Base-by-base conservation (phyloP, 805 yeast species). In the Nakazawaea peltata region DNA sequence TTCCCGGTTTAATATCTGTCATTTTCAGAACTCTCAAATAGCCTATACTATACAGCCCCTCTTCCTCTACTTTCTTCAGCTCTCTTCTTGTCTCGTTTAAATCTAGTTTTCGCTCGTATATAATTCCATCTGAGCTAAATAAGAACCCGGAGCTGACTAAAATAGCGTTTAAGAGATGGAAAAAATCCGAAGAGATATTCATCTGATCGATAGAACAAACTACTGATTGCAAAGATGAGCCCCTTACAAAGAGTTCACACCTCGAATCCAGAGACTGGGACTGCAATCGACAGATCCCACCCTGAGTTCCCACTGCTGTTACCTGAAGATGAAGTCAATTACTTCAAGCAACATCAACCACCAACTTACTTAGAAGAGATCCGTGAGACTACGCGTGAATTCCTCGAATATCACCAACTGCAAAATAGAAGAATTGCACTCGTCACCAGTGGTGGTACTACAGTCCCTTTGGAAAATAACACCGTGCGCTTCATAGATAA, bases 401-500 rank as follows among this genome's bases (percentile, higher is more conserved):
- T 90, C 53, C 69, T 88, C 30, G 55, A 67, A 16, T 58, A 48
- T 39, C 94, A 86, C 49, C 39, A 45, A 2, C 45, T 53, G 25
- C 50, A 67, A 3, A 58, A 63, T 4, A 63, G 67, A 35, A 73
- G 68, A 32, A 71, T 90, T 11, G 97, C 77, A 0, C 61, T 90
- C 30, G 94, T 90, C 3, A 92, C 98, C 0, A 77, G 90, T 7
- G 99, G 99, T 17, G 99, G 99, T 16, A 92, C 98, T 1, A 90
- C 97, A 0, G 99, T 92, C 0, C 99, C 99, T 0, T 63, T 92
- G 44, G 99, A 92, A 51, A 88, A 87, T 57, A 92, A 92, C 52
- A 92, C 98, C 0, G 99, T 92, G 5, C 63, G 99, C 35, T 92
- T 92, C 57, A 87, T 92, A 49, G 99, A 92, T 58, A 92, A 92